Percentiles rank a stretch among this genome's conserved stretches.
These are phyloP conservation scores for Solanum chmielewskii DNA, from an alignment of 257 asterid species.

Conservation along the genomic window DNA sequence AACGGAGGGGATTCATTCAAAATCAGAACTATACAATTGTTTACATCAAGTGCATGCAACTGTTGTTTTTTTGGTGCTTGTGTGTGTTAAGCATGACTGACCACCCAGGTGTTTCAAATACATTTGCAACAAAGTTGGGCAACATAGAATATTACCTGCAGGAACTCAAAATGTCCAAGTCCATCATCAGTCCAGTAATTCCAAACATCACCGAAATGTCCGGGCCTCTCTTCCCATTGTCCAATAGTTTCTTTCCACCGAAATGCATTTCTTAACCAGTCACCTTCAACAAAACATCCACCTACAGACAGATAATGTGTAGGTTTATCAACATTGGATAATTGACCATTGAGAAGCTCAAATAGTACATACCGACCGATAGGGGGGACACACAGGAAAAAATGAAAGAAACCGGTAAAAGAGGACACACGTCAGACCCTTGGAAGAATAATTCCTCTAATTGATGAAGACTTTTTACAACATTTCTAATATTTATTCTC, in stretches of 20 bases:
- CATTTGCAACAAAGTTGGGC: neutral
- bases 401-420: neutral
- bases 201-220: slow-evolving; percentile 99
- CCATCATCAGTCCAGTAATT: slow-evolving; percentile 97
- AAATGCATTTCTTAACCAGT: slow-evolving; percentile 79
- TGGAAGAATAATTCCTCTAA: neutral
- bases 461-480: neutral
- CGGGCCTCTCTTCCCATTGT: slow-evolving; percentile 92
- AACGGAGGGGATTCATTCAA: neutral
- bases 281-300: slow-evolving; percentile 98
- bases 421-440: neutral
- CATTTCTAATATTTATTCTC: neutral
- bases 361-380: neutral
- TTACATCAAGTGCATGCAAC: neutral
- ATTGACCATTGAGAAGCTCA: neutral
- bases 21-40: neutral
- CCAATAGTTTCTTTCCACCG: slow-evolving; percentile 98
- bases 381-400: neutral
- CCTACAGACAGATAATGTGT: slow-evolving; percentile 26
- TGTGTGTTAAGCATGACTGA: neutral
- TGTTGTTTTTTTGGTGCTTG: neutral
- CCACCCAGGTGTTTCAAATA: neutral
- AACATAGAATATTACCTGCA: slow-evolving; percentile 43
- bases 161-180: slow-evolving; percentile 78
- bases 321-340: neutral